Evolutionary conservation across 495 filamentous ascomycete species (phyloP).

Genomic region (Talaromyces adpressus): DNA sequence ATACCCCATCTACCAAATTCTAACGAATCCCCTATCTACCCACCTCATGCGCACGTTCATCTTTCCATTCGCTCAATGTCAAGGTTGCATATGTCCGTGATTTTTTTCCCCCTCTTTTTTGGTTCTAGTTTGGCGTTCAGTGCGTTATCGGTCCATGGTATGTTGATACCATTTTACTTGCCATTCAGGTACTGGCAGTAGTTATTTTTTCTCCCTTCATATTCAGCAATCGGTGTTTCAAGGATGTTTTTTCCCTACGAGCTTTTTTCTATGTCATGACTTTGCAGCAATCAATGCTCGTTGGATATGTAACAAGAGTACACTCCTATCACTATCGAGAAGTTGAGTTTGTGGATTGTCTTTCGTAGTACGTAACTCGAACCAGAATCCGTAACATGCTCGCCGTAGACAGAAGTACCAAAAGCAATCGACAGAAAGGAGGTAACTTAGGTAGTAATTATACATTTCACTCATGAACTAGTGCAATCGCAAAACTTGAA

Average conservation of each 20-base stretch:
- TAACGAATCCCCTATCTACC: background rate
- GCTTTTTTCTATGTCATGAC: background rate
- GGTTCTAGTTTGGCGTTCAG: slow-evolving; percentile 1
- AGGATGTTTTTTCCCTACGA: background rate
- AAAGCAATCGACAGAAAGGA: background rate
- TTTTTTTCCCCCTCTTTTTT: background rate
- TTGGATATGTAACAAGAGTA: background rate
- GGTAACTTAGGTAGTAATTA: background rate
- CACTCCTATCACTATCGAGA: background rate
- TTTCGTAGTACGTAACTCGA: too few relatives aligned
- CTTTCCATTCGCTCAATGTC: background rate
- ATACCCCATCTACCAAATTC: background rate
- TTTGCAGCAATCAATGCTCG: background rate
- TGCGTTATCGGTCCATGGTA: background rate
- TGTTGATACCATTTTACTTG: slow-evolving; percentile 1
- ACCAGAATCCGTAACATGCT: background rate
- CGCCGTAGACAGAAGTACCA: background rate
- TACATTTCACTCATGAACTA: slow-evolving; percentile 2
- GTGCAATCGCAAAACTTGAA: background rate
- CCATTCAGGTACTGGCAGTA: slow-evolving; percentile 2
- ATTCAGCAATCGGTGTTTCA: background rate
- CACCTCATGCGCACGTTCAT: background rate
- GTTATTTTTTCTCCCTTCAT: background rate
- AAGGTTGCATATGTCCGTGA: background rate
- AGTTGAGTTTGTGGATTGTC: background rate